Evolutionary conservation across 2,329 filamentous ascomycete genomes (phyloP), one percentile per base, ranked within the genome.

Genomic region (Ophiostoma sp.): DNA sequence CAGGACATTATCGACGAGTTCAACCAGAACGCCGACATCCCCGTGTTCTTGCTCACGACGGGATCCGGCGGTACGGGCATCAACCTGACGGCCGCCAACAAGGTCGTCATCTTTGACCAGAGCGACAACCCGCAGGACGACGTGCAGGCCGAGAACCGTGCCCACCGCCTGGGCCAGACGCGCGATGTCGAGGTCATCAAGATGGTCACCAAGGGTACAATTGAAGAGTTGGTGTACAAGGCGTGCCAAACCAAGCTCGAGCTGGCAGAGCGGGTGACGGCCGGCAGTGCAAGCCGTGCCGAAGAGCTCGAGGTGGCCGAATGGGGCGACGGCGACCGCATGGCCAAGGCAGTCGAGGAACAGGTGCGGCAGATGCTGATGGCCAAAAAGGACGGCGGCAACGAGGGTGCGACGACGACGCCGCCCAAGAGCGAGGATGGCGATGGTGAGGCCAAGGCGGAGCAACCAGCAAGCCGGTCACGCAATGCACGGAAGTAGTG

Each of bases 81-180:
- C 84, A 99, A 99, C 82, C 84, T 99, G 72, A 96, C 95, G 8
- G 93, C 92, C 48, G 96, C 96, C 4, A 98, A 98, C 85, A 98
- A 98, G 83, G 95, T 99, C 77, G 90, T 99, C 82, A 96, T 99
- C 79, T 98, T 98, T 80, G 96, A 99, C 82, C 92, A 93, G 76
- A 93, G 91, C n/a, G 97, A 98, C 84, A 99, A 99, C 78, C 96
- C 96, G 0, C 96, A 99, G 80, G 95, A 98, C 77, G 96, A 99
- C 80, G 91, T 97, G n/a, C 96, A 99, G 81, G 96, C 96, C 0
- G 96, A 98, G 85, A 98, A 99, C 81, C 91, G 96, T 22, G 96
- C 96, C 0, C 96, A 99, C 82, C 92, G 96, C 17, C 93, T 99
- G 9, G 96, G 96, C 0, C 96, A 99, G 84, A 95, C 89, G 39